Evolutionary conservation across 2,329 filamentous ascomycete species (phyloP).

Genomic region (Cephalotrichum gorgonifer): DNA sequence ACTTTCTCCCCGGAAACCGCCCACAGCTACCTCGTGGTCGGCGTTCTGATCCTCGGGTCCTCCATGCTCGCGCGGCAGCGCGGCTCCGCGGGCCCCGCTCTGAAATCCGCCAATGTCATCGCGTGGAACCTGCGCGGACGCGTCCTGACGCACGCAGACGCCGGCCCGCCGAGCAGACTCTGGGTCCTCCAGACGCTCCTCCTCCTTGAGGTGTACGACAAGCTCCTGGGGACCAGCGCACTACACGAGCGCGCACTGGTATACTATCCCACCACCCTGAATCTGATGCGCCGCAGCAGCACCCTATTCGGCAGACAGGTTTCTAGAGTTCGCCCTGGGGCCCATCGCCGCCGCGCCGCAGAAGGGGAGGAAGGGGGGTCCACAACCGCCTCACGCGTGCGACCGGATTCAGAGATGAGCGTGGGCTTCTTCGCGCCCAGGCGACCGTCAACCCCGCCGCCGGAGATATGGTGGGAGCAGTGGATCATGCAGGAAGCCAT

Average conservation of each 20-base stretch:
- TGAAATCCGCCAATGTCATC: slow-evolving; percentile 77
- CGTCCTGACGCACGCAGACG: slow-evolving; percentile 84
- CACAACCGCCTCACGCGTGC: slow-evolving; percentile 54
- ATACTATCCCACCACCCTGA: slow-evolving; percentile 91
- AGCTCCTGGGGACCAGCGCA: slow-evolving; percentile 89
- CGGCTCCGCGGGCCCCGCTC: slow-evolving; percentile 62
- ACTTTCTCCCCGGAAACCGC: slow-evolving; percentile 85
- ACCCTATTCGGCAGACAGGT: slow-evolving; percentile 80
- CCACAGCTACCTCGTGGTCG: slow-evolving; percentile 71
- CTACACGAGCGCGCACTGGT: slow-evolving; percentile 93
- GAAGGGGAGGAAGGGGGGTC: slow-evolving; percentile 35
- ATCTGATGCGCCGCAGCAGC: slow-evolving; percentile 85
- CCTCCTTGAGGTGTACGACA: slow-evolving; percentile 87
- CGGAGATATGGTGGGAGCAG: slow-evolving; percentile 87
- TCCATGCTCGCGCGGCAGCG: slow-evolving; percentile 79
- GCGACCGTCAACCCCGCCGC: slow-evolving; percentile 50
- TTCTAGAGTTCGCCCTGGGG: slow-evolving; percentile 74
- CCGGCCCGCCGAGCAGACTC: slow-evolving; percentile 82
- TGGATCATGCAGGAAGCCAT: slow-evolving; percentile 96
- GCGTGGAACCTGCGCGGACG: slow-evolving; percentile 90
- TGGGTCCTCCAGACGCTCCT: slow-evolving; percentile 93
- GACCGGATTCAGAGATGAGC: too few relatives aligned
- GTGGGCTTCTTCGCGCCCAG: too few relatives aligned
- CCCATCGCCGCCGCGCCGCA: slow-evolving; percentile 58
- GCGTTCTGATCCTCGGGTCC: slow-evolving; percentile 87